Base-by-base conservation (phyloP, 495 filamentous ascomycete genomes). In the Aspergillus taichungensis region DNA sequence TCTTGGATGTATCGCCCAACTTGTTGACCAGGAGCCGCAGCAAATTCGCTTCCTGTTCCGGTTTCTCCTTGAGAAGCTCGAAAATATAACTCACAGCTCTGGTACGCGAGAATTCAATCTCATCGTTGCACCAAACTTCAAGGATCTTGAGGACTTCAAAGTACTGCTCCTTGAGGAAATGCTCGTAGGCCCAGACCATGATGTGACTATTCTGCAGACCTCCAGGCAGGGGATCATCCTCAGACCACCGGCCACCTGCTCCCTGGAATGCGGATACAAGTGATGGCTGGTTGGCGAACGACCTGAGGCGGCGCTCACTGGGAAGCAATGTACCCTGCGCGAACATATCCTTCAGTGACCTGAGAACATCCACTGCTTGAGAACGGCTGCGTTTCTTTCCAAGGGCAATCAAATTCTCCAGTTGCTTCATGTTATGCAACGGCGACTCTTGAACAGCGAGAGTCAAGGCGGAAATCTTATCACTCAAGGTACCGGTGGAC, bases 41-140 rank as follows among this genome's bases (percentile, higher is more conserved):
- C 34, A 98, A 72, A 59, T 98, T 98, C 30, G 89, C 83, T 63
- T 98, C 92, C 59, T 98, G 94, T 62, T 98, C 92, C 1, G 92
- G 92, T 64, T 96, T 98, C 63, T 92, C 88, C 60, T 84, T 88
- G 29, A 98, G 73, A 10, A 98, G 71, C 50, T 92, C 88, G 55
- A 77, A 95, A 29, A 95, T 83, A 42, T 91, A 91, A 40, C 85
- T 89, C 11, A 97, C 70, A 10, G 91, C 85, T 46, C 87, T 80
- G 13, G 80, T 82, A 45, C 91, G 77, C 11, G 94, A 85, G 62
- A 89, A 95, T 54, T 89, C 87, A 34, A 98, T 83, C 64, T 96
- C 90, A 55, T 98, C 92, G 40, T 82, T 85, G 54, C 85, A 94
- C 85, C 94, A 94, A 13, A 75, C 71, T 55, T 98, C 92, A 6